Conservation (phyloP, 495 filamentous ascomycete genomes). For the Xylaria curta region DNA sequence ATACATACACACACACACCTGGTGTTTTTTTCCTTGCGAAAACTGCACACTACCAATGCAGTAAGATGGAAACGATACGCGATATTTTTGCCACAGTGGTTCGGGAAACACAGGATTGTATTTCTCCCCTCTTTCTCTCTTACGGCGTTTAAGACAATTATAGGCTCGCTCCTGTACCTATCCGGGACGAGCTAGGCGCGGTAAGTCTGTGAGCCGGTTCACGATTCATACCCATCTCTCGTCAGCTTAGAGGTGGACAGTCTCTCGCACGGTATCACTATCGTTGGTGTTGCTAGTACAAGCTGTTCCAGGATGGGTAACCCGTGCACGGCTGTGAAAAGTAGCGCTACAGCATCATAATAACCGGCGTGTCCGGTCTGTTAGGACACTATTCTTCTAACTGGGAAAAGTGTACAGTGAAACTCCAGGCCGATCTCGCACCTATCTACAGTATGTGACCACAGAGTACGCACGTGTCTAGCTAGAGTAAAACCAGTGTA, state of each 20-base stretch:
- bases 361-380: neutral
- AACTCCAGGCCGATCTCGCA: neutral
- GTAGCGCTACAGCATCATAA: neutral
- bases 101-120: neutral
- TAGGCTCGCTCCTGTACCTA: neutral
- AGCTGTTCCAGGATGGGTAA: neutral
- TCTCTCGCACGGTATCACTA: neutral
- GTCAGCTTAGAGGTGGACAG: slow-evolving; percentile 18
- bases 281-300: neutral
- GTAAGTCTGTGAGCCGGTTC: slow-evolving; percentile 9
- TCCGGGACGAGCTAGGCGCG: slow-evolving; percentile 18
- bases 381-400: neutral
- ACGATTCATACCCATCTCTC: slow-evolving; percentile 15
- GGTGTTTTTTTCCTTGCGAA: neutral
- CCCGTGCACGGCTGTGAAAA: neutral
- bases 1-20: neutral
- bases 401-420: neutral
- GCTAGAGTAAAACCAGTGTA: neutral
- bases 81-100: slow-evolving; percentile 9
- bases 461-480: neutral
- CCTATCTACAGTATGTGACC: neutral
- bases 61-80: slow-evolving; percentile 18
- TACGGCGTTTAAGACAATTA: slow-evolving; percentile 1
- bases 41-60: slow-evolving; percentile 1
- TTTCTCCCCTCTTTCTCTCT: neutral